Conservation (phyloP, 192 early-diverging fungal species). For the Gonapodya prolifera region DNA sequence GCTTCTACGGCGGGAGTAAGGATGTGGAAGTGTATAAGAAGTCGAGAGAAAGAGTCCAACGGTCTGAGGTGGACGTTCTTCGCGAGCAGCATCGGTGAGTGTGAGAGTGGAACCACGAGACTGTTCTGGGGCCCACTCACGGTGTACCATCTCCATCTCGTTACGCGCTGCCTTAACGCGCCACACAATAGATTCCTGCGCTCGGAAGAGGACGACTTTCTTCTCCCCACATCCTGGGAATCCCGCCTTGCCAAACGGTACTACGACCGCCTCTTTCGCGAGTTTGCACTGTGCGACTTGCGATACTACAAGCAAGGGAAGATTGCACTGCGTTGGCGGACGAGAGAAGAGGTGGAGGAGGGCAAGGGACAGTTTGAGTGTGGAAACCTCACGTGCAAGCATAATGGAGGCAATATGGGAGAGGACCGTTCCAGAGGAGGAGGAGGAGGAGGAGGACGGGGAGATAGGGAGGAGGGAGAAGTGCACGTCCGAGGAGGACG, state of each 20-base stretch:
- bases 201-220: constrained; percentile 29
- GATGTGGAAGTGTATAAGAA: background rate
- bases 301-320: constrained; percentile 55
- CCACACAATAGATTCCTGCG: constrained; percentile 41
- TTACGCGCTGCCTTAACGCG: background rate
- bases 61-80: constrained; percentile 58
- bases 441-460: background rate
- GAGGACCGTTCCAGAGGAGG: background rate
- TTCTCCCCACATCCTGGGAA: constrained; percentile 47
- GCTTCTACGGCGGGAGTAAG: background rate
- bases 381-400: background rate
- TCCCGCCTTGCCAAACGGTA: constrained; percentile 69
- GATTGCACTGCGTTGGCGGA: constrained; percentile 62
- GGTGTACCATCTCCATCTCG: background rate
- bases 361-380: constrained; percentile 43
- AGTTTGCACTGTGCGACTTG: constrained; percentile 64
- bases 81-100: constrained; percentile 51
- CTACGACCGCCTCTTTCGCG: constrained; percentile 75
- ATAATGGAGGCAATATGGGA: background rate
- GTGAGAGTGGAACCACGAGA: too few species aligned
- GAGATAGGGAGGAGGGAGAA: background rate
- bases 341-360: constrained; percentile 44
- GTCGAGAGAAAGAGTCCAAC: constrained; percentile 3
- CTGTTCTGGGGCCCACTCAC: too few species aligned
- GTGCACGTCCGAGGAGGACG: too few species aligned